Base-by-base conservation (phyloP, 257 asterid species). In the Salvia hispanica region DNA sequence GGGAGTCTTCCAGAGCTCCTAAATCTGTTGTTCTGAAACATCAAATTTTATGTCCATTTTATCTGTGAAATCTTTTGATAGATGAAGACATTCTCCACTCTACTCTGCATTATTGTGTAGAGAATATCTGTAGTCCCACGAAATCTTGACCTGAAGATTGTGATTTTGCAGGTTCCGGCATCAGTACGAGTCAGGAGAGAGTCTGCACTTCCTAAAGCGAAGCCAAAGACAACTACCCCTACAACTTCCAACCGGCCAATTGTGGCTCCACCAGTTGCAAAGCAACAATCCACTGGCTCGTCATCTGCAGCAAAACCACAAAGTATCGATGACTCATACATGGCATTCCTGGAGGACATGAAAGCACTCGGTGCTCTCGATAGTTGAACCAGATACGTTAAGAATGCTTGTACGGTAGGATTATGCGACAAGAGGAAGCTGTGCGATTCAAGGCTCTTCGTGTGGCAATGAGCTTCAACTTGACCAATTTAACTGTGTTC, bases 321-420 rank as follows among this genome's bases (percentile, higher is more conserved):
- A 66, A 91, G 98, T 63, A 87, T 89, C 13, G 98, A 91, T 59
- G 98, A 91, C 78, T 91, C 98, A 0, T 91, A 91, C 73, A 80
- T 62, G 73, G 96, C 96, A 8, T 91, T 91, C 79, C 77, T 91
- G 65, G 95, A 91, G 90, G 98, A 91, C 78, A 91, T 91, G 98
- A 91, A 88, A 73, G 92, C 91, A 15, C 87, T 91, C 4, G 97
- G 97, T 58, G 97, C 97, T 44, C 91, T 91, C 13, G 95, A 86
- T 70, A 62, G 85, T 44, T 82, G 74, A 82, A 37, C 47, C 40
- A 43, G 44, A 66, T 28, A 25, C 52, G 9, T 54, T 21, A 25
- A 7, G 65, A 64, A 50, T 16, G 47, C 64, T 13, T 45, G 28
- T 15, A 46, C 33, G 2, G 2, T 25, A 25, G 31, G 7, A 64